A percentile compares a stretch with the other conserved stretches of the same genome.
Evolutionary conservation across 306 rosid genomes (phyloP).

Genomic region (Carpinus fangiana): DNA sequence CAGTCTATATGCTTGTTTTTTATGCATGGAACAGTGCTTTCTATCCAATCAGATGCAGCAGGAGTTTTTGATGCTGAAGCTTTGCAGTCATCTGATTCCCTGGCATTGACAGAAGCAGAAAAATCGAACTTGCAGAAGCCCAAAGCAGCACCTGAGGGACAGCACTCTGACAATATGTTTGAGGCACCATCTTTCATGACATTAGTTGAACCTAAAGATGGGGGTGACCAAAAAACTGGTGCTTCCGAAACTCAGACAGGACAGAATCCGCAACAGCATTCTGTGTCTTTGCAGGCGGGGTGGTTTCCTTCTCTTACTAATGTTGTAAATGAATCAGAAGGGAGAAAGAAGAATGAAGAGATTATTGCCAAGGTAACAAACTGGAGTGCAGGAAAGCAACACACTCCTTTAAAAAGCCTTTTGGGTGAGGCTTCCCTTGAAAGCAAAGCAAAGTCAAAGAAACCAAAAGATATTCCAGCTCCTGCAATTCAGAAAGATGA

Average conservation of each 20-base stretch:
- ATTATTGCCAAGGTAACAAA: slow-evolving; percentile 76
- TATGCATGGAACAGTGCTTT: slow-evolving; percentile 60
- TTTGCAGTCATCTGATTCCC: slow-evolving; percentile 28
- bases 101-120: slow-evolving; percentile 29
- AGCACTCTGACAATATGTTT: slow-evolving; percentile 47
- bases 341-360: slow-evolving; percentile 78
- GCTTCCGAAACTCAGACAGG: slow-evolving; percentile 41
- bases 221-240: slow-evolving; percentile 33
- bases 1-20: slow-evolving; percentile 24
- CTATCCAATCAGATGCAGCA: slow-evolving; percentile 66
- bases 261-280: slow-evolving; percentile 31
- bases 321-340: slow-evolving; percentile 56
- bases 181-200: slow-evolving; percentile 90
- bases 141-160: slow-evolving; percentile 36
- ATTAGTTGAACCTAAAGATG: slow-evolving; percentile 52
- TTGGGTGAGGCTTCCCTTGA: slow-evolving; percentile 66
- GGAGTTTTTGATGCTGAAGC: slow-evolving; percentile 47
- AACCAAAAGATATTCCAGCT: slow-evolving; percentile 36
- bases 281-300: slow-evolving; percentile 51
- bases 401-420: slow-evolving; percentile 78
- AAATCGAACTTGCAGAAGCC: slow-evolving; percentile 33
- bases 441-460: slow-evolving; percentile 56
- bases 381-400: slow-evolving; percentile 80
- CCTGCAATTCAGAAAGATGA: slow-evolving; percentile 34
- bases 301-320: slow-evolving; percentile 83